A percentile compares a stretch with the other conserved stretches of the same genome.
Conservation (phyloP, 768 basidiomycete genomes). For the Thelephora aurantiotincta region DNA sequence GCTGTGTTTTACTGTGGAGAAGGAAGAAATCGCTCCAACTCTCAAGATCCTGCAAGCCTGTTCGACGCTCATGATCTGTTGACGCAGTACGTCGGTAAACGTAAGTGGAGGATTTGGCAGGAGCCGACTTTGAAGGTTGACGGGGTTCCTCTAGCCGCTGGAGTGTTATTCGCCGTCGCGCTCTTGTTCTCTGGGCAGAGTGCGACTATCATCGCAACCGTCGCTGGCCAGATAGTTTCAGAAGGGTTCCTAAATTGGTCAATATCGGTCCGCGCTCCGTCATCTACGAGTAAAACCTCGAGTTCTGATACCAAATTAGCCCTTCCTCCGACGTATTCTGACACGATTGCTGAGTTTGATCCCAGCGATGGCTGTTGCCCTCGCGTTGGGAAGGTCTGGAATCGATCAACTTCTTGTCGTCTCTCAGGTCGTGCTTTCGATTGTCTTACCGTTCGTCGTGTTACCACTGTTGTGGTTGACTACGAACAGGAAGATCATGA, state of each 20-base stretch:
- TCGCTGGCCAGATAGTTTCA: constrained; percentile 81
- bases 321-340: constrained; percentile 61
- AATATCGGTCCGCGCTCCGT: constrained; percentile 37
- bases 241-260: constrained; percentile 87
- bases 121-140: constrained; percentile 1
- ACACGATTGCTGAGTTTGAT: constrained; percentile 75
- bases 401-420: constrained; percentile 71
- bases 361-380: constrained; percentile 70
- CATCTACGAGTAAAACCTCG: constrained; percentile 11
- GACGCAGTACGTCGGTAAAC: constrained; percentile 45
- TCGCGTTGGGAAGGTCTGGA: constrained; percentile 53
- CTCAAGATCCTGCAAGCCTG: constrained; percentile 45
- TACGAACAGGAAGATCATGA: constrained; percentile 59
- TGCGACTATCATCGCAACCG: constrained; percentile 78
- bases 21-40: constrained; percentile 22
- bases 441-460: constrained; percentile 78
- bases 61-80: constrained; percentile 79
- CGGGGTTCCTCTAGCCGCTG: constrained; percentile 38
- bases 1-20: constrained; percentile 63
- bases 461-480: constrained; percentile 71
- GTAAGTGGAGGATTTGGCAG: constrained; percentile 22
- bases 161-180: constrained; percentile 78
- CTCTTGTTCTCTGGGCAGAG: constrained; percentile 81
- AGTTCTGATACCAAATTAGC: constrained; percentile 27
- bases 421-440: constrained; percentile 72